Percentiles rank a stretch among this genome's conserved stretches.
Evolutionary conservation across 2,329 filamentous ascomycete genomes (phyloP).

Genomic region (Chaetomiaceae sp.): DNA sequence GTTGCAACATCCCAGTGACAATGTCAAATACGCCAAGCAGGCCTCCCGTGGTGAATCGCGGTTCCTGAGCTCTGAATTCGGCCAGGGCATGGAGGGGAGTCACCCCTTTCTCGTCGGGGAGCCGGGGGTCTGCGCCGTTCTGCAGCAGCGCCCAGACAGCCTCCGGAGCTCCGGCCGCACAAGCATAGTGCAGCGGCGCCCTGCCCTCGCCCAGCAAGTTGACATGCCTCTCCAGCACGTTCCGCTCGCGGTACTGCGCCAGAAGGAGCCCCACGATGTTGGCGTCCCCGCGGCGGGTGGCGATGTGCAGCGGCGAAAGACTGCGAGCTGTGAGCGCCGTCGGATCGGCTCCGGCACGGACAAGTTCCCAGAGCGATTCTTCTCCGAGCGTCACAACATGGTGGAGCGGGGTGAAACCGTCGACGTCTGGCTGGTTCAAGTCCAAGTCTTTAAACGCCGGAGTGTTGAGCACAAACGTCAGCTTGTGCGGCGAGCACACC

Average conservation of each 20-base stretch:
- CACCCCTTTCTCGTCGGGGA: not conserved
- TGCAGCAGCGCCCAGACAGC: conserved; percentile 9
- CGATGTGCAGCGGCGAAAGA: conserved; percentile 8
- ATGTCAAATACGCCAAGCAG: too few species aligned
- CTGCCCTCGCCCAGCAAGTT: not conserved
- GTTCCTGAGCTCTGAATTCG: too few species aligned
- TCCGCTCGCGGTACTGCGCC: not conserved
- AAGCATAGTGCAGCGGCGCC: conserved; percentile 11
- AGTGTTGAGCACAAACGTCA: not conserved
- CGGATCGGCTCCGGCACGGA: not conserved
- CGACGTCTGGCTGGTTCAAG: not conserved
- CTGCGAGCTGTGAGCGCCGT: not conserved
- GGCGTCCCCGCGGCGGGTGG: not conserved
- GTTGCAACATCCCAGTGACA: not conserved
- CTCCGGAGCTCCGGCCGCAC: conserved; percentile 1
- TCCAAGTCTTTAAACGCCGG: not conserved
- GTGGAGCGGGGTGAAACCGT: not conserved
- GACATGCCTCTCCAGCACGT: not conserved
- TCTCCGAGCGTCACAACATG: not conserved
- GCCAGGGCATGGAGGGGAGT: conserved; percentile 6
- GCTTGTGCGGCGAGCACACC: not conserved
- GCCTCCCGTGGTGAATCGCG: too few species aligned
- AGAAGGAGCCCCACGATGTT: conserved; percentile 2
- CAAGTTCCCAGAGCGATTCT: not conserved
- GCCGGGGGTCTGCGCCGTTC: conserved; percentile 1